Conservation (phyloP, 2,329 filamentous ascomycete genomes). For the Talaromyces pinophilus region DNA sequence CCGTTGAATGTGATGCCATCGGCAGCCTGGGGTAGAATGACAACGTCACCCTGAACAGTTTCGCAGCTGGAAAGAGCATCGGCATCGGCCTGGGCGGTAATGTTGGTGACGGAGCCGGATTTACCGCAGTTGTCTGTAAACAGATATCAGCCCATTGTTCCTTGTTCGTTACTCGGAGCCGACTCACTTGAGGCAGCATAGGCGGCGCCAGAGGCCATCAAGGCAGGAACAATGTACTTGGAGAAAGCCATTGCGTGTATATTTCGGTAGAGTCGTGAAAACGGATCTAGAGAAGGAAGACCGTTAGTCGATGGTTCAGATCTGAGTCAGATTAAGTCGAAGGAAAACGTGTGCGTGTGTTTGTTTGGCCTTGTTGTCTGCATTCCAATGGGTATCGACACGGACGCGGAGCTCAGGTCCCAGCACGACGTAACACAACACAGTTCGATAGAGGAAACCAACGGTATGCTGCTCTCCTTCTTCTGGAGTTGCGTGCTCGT, state of each 20-base stretch:
- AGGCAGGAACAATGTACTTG: conserved; percentile 58
- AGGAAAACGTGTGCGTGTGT: conserved; percentile 3
- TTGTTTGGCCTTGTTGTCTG: conserved; percentile 9
- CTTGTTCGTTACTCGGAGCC: background rate
- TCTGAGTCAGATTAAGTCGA: background rate
- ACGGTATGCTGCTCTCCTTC: conserved; percentile 2
- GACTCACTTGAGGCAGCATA: conserved; percentile 48
- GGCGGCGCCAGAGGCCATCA: conserved; percentile 56
- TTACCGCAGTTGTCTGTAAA: conserved; percentile 24
- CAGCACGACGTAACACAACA: conserved; percentile 11
- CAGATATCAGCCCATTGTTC: conserved; percentile 28
- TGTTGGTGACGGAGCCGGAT: conserved; percentile 40
- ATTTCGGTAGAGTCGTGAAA: conserved; percentile 16
- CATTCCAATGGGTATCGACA: conserved; percentile 21
- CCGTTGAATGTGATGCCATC: conserved; percentile 65
- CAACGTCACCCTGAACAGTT: conserved; percentile 69
- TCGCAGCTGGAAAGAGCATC: conserved; percentile 67
- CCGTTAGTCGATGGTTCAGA: background rate
- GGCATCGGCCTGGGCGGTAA: conserved; percentile 62
- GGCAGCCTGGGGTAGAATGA: conserved; percentile 59
- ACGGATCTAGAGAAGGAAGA: background rate
- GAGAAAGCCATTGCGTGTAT: conserved; percentile 51
- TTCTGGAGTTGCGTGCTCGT: background rate
- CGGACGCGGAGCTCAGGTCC: conserved; percentile 1
- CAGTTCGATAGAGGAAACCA: background rate